Evolutionary conservation across 352 stramenopile species (phyloP), one percentile per base, ranked within the genome.

Genomic region (Globisporangium yorkense): DNA sequence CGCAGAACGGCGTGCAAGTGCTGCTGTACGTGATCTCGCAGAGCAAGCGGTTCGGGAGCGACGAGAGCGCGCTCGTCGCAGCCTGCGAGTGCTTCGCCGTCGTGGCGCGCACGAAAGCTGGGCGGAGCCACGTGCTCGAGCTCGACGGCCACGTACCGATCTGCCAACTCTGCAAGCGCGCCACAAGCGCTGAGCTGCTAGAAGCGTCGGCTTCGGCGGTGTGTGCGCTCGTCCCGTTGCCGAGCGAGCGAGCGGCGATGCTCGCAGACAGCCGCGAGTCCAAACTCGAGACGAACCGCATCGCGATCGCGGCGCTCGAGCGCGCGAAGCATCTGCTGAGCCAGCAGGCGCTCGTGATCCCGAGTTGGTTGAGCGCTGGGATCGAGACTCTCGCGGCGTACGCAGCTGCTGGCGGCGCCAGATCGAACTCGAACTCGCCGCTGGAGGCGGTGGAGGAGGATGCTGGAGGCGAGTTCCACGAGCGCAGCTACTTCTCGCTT

Each of bases 1-100:
- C 75, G 0, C 82, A 89, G 44, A 92, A 89, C 59, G 82, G 82
- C 5, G 52, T 92, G 13, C 75, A 87, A 13, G 81, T 89, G n/a
- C 51, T 88, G 39, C 41, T 92, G 27, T 92, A 88, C 46, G 74
- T 81, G 8, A 58, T 83, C 20, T 52, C 61, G 18, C 61, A 73
- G 40, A 68, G 65, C 35, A 52, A 70, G 15, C 67, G 81, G 12
- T 81, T 77, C 45, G 51, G 37, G 4, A 47, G 67, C 43, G 56
- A 75, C 57, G 61, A 71, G 21, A 68, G 62, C 27, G 66, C 74
- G n/a, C 61, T 87, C 5, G 58, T 85, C 5, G 72, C 75, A 3
- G 63, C 72, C 0, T 82, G 77, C 31, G 72, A 88, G 39, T 84
- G 72, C 18, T 65, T 89, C 2, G 71, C 78, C 8, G 61, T 88